Base-by-base conservation (phyloP, 2,329 filamentous ascomycete species). In the Colletotrichum spaethianum region DNA sequence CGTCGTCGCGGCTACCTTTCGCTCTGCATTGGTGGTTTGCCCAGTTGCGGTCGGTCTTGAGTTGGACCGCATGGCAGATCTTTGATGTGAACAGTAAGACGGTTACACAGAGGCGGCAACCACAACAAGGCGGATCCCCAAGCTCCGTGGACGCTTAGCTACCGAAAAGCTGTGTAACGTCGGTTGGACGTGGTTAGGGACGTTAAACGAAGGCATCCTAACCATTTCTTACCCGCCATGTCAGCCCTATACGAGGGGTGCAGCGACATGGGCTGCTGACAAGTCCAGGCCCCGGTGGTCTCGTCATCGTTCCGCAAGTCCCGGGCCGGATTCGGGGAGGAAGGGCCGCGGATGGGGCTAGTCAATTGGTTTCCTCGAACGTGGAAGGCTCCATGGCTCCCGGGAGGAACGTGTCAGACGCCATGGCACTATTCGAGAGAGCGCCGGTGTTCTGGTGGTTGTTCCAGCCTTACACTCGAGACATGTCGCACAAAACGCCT, bases 241-340 rank as follows among this genome's bases (percentile, higher is more conserved):
- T 72, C 69, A 72, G 69, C 69, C 69, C 59, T 72, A 69, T 59
- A 56, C 26, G 44, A 26, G 44, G 44, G 52, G 48, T 50, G 48
- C 60, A 36, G 57, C 33, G 40, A 26, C 31, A 52, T 57, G 50
- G 36, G 8, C 38, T 44, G 53, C 60, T 50, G 60, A 64, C 40
- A 56, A 33, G 38, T 23, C 11, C 20, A 20, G 6, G 56, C 31
- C 28, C 28, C 31, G 48, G 31, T n/a, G 9, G 1, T 14, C 20
- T 16, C 20, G 42, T 36, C 16, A 52, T 48, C 50, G 31, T 33
- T 20, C 44, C 28, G 20, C 50, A 31, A 31, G 18, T 50, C 23
- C 31, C 42, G n/a, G 55, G 8, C 44, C 55, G 56, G 55, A 57
- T 56, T 63, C 50, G 57, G 63, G 28, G 33, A 44, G n/a, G 12